phyloP scores from a whole-genome alignment of 192 early-diverging fungal species.

The Coemansia biformis region DNA sequence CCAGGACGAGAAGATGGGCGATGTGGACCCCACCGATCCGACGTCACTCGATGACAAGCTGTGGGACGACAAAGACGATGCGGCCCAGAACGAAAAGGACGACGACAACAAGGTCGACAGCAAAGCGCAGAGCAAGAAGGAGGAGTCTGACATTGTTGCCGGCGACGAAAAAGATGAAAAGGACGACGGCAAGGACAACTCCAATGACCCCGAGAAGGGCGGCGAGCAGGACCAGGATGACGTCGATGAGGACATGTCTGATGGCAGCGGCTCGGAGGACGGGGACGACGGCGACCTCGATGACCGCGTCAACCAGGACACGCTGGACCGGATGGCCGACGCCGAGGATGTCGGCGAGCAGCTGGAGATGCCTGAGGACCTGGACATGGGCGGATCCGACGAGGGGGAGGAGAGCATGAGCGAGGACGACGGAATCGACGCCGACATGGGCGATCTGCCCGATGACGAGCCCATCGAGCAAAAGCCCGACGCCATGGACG shows the following conservation, averaged over 20 bases:
- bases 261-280: slow-evolving; percentile 51
- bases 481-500: slow-evolving; percentile 37
- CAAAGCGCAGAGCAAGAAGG: slow-evolving; percentile 42
- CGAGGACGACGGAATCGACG: slow-evolving; percentile 48
- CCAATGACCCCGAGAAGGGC: slow-evolving; percentile 27
- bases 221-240: slow-evolving; percentile 20
- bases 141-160: slow-evolving; percentile 46
- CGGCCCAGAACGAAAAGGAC: slow-evolving; percentile 44
- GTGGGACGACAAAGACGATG: slow-evolving; percentile 78
- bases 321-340: slow-evolving; percentile 46
- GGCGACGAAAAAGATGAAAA: slow-evolving; percentile 46
- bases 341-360: slow-evolving; percentile 56
- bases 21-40: slow-evolving; percentile 80
- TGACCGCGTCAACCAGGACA: slow-evolving; percentile 49
- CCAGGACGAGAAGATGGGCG: slow-evolving; percentile 85
- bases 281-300: slow-evolving; percentile 53
- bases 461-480: slow-evolving; percentile 53
- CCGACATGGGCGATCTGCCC: slow-evolving; percentile 46
- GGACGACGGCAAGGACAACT: slow-evolving; percentile 38
- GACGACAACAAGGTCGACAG: slow-evolving; percentile 51
- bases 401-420: slow-evolving; percentile 24
- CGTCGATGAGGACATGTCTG: slow-evolving; percentile 33
- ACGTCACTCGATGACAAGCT: slow-evolving; percentile 94
- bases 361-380: slow-evolving; percentile 54
- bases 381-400: slow-evolving; percentile 54